Evolutionary conservation across 2,329 filamentous ascomycete species (phyloP), one percentile per base, ranked within the genome.

Genomic region (Raffaelea ambrosiae): DNA sequence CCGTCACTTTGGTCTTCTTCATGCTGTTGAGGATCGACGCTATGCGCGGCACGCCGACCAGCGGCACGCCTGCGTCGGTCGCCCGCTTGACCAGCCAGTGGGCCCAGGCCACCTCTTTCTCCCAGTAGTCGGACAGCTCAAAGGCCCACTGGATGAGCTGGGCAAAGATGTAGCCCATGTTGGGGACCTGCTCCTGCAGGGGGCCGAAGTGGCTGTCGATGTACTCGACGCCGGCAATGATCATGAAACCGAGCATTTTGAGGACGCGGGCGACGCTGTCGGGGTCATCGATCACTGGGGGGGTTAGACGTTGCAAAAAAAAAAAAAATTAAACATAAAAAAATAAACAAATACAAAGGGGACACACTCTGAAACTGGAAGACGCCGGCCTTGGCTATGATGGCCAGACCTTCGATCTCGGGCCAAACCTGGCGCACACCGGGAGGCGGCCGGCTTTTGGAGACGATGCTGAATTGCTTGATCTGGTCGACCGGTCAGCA

Each of bases 41-140:
- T n/a, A n/a, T n/a, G n/a, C n/a, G n/a, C n/a, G 86, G 16, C 86
- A 84, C 65, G 65, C 76, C 45, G 74, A 23, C 31, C 39, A 43
- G 48, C 40, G 4, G 2, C 2, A 33, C n/a, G 10, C 21, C 16
- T 10, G 20, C 5, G 2, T 19, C 23, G 3, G 16, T 19, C 3
- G 41, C 26, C 41, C 18, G 23, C 4, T 16, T 4, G 14, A 33
- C 10, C 23, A 43, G 4, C 23, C 41, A 29, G 26, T 33, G 23
- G 13, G 33, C n/a, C 41, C 41, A 43, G 3, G n/a, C 14, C 41
- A 20, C 26, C 3, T 33, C 21, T 3, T 33, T 11, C n/a, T 16
- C n/a, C 26, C 26, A 43, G 23, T 8, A 33, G 9, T 33, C 41
- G 18, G 4, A 9, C 19, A 33, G 4, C 3, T 19, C 23, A 23